Conservation (phyloP, 352 stramenopile species). For the Phytophthora pinifolia region DNA sequence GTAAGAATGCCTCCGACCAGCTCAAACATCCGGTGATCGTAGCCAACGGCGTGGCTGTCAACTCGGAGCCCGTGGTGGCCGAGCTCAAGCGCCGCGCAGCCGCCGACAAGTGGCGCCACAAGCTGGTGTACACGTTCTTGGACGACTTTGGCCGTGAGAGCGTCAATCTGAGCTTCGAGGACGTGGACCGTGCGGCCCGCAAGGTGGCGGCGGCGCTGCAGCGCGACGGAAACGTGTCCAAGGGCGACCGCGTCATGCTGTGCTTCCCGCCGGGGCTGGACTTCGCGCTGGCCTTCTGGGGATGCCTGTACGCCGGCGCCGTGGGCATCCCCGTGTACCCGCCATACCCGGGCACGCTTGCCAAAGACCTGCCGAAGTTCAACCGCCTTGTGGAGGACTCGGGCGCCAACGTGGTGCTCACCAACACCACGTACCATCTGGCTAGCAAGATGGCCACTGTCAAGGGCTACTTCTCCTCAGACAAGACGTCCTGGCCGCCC, state of each 20-base stretch:
- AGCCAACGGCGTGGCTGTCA: constrained; percentile 33
- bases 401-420: constrained; percentile 61
- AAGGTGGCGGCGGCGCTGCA: constrained; percentile 65
- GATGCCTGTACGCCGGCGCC: constrained; percentile 72
- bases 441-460: constrained; percentile 80
- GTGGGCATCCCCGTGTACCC: constrained; percentile 78
- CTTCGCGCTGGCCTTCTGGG: constrained; percentile 81
- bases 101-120: constrained; percentile 47
- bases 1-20: not conserved
- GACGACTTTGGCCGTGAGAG: constrained; percentile 68
- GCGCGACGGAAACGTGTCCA: constrained; percentile 41
- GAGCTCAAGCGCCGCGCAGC: constrained; percentile 52
- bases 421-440: constrained; percentile 78
- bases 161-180: constrained; percentile 69
- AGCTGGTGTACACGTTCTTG: constrained; percentile 82
- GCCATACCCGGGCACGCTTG: constrained; percentile 67
- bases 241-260: constrained; percentile 76
- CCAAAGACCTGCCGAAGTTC: constrained; percentile 81
- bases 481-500: constrained; percentile 58
- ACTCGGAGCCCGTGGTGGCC: constrained; percentile 41
- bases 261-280: constrained; percentile 76
- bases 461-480: constrained; percentile 72
- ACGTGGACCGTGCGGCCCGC: constrained; percentile 64
- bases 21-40: constrained; percentile 26
- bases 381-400: constrained; percentile 77